phyloP scores from a whole-genome alignment of 2,329 filamentous ascomycete species.

The Neopestalotiopsis sp. region DNA sequence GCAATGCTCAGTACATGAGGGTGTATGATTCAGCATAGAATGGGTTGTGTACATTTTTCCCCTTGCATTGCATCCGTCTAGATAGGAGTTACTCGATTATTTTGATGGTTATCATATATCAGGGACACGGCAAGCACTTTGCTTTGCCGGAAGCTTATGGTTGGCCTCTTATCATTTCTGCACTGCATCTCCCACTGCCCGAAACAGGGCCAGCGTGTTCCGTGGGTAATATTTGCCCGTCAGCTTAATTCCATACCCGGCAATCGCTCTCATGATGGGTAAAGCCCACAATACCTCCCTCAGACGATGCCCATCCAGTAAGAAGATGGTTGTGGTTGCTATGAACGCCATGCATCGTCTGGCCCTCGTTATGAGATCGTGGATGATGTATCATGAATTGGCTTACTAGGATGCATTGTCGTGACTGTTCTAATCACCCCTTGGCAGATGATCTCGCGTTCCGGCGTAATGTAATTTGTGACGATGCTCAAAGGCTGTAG shows the following conservation, averaged over 20 bases:
- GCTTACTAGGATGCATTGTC: no score
- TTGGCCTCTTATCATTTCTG: neutral
- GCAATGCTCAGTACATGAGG: neutral
- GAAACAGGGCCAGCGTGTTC: no score
- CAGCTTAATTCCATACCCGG: no score
- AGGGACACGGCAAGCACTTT: neutral
- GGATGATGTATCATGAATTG: no score
- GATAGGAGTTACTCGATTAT: constrained; percentile 3
- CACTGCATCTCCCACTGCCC: neutral
- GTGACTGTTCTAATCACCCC: neutral
- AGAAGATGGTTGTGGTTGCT: no score
- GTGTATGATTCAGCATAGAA: neutral
- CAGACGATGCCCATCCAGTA: no score
- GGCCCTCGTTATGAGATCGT: no score
- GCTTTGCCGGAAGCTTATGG: neutral
- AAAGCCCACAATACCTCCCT: no score
- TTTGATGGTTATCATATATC: neutral
- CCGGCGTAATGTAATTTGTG: neutral
- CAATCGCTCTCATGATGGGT: no score
- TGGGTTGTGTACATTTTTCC: neutral
- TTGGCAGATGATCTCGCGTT: neutral
- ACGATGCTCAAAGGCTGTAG: neutral
- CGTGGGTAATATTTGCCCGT: no score
- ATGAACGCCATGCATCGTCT: no score
- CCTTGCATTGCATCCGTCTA: neutral